phyloP scores from a whole-genome alignment of 2,329 filamentous ascomycete species.

The Chaetomiaceae sp. region DNA sequence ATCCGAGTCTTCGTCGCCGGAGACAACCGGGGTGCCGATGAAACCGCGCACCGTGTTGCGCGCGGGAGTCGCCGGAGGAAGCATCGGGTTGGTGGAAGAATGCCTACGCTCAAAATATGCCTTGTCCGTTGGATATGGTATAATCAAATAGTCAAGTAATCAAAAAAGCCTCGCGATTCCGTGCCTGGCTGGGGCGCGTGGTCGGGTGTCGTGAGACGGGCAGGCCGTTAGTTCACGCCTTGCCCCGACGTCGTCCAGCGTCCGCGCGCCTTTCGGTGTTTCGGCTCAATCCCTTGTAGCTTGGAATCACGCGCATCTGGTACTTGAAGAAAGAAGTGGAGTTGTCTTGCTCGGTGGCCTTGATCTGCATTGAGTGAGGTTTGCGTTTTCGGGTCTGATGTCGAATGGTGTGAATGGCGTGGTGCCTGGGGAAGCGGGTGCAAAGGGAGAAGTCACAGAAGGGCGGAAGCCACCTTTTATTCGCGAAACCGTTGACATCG shows the following conservation, averaged over 20 bases:
- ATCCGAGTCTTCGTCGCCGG: constrained; percentile 55
- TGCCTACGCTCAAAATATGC: neutral
- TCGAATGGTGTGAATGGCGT: constrained; percentile 2
- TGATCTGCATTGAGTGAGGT: constrained; percentile 47
- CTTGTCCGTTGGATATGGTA: neutral
- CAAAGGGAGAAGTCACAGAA: constrained; percentile 1
- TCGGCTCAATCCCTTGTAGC: constrained; percentile 43
- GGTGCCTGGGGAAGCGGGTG: neutral
- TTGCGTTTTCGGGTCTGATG: neutral
- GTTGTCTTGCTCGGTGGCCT: constrained; percentile 37
- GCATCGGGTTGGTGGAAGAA: constrained; percentile 32
- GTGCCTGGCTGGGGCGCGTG: neutral
- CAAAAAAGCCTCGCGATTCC: constrained; percentile 3
- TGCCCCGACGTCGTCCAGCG: constrained; percentile 54
- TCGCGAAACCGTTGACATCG: too few relatives aligned
- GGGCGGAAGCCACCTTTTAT: too few relatives aligned
- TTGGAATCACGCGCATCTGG: constrained; percentile 50
- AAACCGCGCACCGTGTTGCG: constrained; percentile 53
- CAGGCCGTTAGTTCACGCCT: constrained; percentile 34
- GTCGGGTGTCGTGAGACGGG: neutral
- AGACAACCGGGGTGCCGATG: constrained; percentile 45
- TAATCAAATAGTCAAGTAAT: neutral
- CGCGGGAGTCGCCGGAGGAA: constrained; percentile 43
- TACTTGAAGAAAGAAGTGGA: constrained; percentile 46
- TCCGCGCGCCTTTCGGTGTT: constrained; percentile 49